Conservation (phyloP, 1,284 basidiomycete genomes). For the Phellopilus nigrolimitatus region DNA sequence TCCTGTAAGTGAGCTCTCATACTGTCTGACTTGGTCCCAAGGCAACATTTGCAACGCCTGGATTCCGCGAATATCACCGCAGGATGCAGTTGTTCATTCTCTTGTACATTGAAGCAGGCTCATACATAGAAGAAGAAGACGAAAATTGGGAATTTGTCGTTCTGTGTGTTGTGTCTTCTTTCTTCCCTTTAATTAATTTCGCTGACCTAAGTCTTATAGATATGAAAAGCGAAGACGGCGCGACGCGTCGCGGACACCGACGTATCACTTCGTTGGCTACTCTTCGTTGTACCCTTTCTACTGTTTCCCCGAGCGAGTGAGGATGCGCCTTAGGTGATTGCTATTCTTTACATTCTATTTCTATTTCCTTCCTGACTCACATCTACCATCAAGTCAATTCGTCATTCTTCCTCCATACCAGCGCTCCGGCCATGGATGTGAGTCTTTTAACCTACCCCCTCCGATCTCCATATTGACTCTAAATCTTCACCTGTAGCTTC, state of each 20-base stretch:
- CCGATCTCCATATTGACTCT: constrained; percentile 1
- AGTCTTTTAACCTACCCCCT: constrained; percentile 30
- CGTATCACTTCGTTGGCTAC: constrained; percentile 91
- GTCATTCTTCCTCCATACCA: constrained; percentile 92
- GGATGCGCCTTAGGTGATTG: constrained; percentile 75
- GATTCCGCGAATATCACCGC: constrained; percentile 91
- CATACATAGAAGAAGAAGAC: constrained; percentile 88
- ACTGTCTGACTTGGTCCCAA: constrained; percentile 29
- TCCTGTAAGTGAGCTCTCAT: neutral
- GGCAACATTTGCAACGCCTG: constrained; percentile 83
- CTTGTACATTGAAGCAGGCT: constrained; percentile 93
- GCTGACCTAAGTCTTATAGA: constrained; percentile 34
- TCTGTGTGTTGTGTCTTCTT: constrained; percentile 47
- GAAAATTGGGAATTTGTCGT: constrained; percentile 86
- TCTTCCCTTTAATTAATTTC: constrained; percentile 3
- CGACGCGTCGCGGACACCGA: constrained; percentile 41
- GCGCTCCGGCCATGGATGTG: constrained; percentile 85
- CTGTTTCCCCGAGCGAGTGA: constrained; percentile 84
- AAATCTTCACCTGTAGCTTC: constrained; percentile 49
- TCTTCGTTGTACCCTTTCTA: constrained; percentile 92
- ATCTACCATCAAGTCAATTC: constrained; percentile 66
- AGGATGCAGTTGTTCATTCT: constrained; percentile 93
- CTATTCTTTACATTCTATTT: constrained; percentile 2
- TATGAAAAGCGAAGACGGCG: constrained; percentile 78
- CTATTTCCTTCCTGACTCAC: neutral